These are phyloP conservation scores for Oleoguttula mirabilis DNA, from an alignment of 495 filamentous ascomycete genomes.

Conservation along the genomic window DNA sequence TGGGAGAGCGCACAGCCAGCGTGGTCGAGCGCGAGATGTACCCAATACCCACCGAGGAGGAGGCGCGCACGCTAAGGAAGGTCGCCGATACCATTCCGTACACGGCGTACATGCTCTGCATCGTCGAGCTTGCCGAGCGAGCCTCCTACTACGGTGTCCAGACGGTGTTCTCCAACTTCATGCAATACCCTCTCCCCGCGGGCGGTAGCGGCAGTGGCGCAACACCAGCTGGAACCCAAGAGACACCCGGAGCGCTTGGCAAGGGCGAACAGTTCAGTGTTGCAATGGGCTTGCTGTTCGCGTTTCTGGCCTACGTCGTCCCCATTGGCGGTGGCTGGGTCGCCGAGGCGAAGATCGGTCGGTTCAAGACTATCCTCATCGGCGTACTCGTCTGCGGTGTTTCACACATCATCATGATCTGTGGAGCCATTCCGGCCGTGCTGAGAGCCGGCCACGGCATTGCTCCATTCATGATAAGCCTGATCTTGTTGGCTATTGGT, in stretches of 20 bases:
- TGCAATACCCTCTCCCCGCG: constrained; percentile 26
- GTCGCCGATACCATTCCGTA: constrained; percentile 44
- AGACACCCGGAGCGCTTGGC: constrained; percentile 46
- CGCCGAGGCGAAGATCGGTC: constrained; percentile 54
- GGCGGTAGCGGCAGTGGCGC: constrained; percentile 53
- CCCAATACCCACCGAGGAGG: constrained; percentile 44
- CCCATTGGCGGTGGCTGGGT: constrained; percentile 48
- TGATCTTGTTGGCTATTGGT: constrained; percentile 47
- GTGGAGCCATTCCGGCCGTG: constrained; percentile 10
- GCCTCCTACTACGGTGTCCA: constrained; percentile 56
- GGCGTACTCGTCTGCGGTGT: constrained; percentile 38
- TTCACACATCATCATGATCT: constrained; percentile 29
- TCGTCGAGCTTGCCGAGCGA: constrained; percentile 54
- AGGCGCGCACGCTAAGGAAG: constrained; percentile 40
- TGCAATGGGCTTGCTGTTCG: constrained; percentile 48
- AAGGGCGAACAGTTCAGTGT: constrained; percentile 47
- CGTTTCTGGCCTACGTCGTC: constrained; percentile 41
- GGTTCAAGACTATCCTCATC: constrained; percentile 55
- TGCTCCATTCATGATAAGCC: constrained; percentile 6
- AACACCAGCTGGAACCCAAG: constrained; percentile 40
- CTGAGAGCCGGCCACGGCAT: constrained; percentile 8
- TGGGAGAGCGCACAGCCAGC: constrained; percentile 44
- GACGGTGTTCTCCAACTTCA: constrained; percentile 44
- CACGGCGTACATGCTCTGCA: constrained; percentile 46
- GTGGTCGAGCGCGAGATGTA: constrained; percentile 41